phyloP scores from a whole-genome alignment of 169 alveolate genomes.

The Cryptosporidium sp. region DNA sequence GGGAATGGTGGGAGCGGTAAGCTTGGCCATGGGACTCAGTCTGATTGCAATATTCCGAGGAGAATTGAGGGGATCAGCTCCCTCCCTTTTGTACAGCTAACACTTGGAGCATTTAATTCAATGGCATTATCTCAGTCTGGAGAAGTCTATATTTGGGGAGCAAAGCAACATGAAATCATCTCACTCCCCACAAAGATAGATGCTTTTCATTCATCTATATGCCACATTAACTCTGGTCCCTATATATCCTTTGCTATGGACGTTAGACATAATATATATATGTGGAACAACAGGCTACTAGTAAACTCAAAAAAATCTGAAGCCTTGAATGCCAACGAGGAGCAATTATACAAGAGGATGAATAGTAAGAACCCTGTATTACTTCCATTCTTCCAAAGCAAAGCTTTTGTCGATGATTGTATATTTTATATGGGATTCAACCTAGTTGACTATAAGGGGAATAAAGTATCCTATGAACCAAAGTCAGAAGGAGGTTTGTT shows the following conservation, averaged over 20 bases:
- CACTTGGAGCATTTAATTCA: constrained; percentile 58
- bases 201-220: constrained; percentile 32
- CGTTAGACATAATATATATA: constrained; percentile 23
- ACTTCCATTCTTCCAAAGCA: constrained; percentile 49
- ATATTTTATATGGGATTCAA: constrained; percentile 45
- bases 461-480: constrained; percentile 6
- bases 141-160: constrained; percentile 68
- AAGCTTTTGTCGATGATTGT: constrained; percentile 44
- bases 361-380: constrained; percentile 19
- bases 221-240: constrained; percentile 48
- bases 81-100: constrained; percentile 36
- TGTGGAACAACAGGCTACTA: constrained; percentile 41
- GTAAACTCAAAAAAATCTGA: constrained; percentile 5
- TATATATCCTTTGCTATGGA: constrained; percentile 64
- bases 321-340: constrained; percentile 4
- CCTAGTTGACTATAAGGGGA: constrained; percentile 35
- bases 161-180: constrained; percentile 44
- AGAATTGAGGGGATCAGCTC: constrained; percentile 55
- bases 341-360: constrained; percentile 33
- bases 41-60: constrained; percentile 35
- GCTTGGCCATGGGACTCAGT: constrained; percentile 82
- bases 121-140: constrained; percentile 49
- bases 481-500: constrained; percentile 14
- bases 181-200: constrained; percentile 25
- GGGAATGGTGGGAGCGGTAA: constrained; percentile 86